Base-by-base conservation (phyloP, 2,329 filamentous ascomycete genomes). In the Paecilomyces niveus region DNA sequence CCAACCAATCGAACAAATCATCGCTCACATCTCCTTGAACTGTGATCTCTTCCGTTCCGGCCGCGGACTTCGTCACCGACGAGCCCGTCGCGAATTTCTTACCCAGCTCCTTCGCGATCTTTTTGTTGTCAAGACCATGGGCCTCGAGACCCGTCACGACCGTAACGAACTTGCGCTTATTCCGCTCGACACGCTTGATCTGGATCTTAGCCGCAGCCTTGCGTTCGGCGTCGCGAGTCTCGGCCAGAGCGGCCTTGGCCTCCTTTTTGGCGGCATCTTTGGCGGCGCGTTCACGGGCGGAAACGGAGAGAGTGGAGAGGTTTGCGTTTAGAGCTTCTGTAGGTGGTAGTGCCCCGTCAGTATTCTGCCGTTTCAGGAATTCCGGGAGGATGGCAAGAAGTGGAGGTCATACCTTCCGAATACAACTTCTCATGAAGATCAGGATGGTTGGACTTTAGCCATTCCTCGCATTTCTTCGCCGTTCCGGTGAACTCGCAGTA, bases 401-500 rank as follows among this genome's bases (percentile, higher is more conserved):
- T 55, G 53, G 22, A 29, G 15, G 65, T 10, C 32, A 62, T 79
- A 93, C 92, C 91, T 76, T 89, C 83, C 54, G 92, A 96, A 83
- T 96, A 97, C 75, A 99, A 83, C 68, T 81, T 80, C 62, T 84
- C 76, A 76, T 96, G 95, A 73, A 97, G 79, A 53, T 83, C 81
- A 2, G 86, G 84, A 67, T 96, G 83, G 64, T 86, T 83, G 64
- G 87, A 84, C 69, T 90, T 80, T 21, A 99, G 86, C 94, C 94
- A 99, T 74, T 97, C 92, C 76, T 93, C 89, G 79, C 94, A 99
- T 79, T 97, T 99, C 78, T 92, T 96, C 24, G 89, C 88, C 45
- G 92, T 97, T 64, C 92, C 93, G 71, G 94, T 94, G 76, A 97
- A 97, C 79, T 99, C 94, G 81, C 94, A 99, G 80, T 97, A 99